Conservation (phyloP, 2,329 filamentous ascomycete species). For the Drechmeria coniospora region DNA sequence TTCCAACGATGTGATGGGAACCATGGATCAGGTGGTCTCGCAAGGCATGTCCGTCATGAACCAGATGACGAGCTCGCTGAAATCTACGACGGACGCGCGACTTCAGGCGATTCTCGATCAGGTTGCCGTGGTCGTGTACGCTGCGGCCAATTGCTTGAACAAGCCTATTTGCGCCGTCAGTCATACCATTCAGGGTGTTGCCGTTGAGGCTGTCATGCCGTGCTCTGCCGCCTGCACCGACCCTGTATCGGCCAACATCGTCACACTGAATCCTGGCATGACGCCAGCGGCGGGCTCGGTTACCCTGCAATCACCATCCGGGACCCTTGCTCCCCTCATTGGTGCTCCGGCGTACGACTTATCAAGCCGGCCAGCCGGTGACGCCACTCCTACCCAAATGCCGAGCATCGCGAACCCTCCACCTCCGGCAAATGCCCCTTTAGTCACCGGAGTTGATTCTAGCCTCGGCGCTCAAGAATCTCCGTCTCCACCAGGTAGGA, state of each 20-base stretch:
- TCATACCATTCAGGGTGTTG: constrained; percentile 3
- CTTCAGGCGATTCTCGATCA: constrained; percentile 9
- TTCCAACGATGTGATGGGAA: constrained; percentile 3
- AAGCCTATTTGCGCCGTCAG: constrained; percentile 8
- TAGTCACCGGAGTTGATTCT: too few species aligned
- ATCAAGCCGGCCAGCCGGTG: too few species aligned
- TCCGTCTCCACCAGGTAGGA: too few species aligned
- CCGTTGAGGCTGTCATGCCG: constrained; percentile 6
- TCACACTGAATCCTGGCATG: constrained; percentile 3
- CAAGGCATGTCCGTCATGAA: constrained; percentile 9
- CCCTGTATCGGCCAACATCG: constrained; percentile 1
- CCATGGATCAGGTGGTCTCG: constrained; percentile 6
- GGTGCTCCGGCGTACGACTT: too few species aligned
- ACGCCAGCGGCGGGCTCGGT: not conserved
- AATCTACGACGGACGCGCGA: constrained; percentile 2
- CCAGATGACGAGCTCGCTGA: constrained; percentile 5
- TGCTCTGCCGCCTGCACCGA: constrained; percentile 4
- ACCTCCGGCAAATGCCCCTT: too few species aligned
- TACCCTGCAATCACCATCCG: too few species aligned
- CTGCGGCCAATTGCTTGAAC: constrained; percentile 6
- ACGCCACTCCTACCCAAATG: too few species aligned
- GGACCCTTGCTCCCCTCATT: too few species aligned
- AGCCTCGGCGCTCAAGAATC: too few species aligned
- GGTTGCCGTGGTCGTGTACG: constrained; percentile 7
- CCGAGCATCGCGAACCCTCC: too few species aligned